Base-by-base conservation (phyloP, 768 basidiomycete species). In the Strobilomyces dryophilus region DNA sequence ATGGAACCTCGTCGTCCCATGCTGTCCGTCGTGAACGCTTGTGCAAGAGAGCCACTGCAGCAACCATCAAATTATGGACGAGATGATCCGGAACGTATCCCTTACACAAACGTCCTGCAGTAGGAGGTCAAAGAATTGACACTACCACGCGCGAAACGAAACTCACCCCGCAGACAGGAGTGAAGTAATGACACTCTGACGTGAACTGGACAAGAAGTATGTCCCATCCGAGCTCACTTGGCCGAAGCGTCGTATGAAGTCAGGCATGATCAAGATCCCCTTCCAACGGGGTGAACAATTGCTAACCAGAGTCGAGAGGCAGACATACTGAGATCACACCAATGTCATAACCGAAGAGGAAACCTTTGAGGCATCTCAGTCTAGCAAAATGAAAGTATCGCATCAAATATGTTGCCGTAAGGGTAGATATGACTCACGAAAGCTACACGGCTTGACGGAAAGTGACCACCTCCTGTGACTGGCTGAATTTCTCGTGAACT, bases 11-110 rank as follows among this genome's bases (percentile, higher is more conserved):
- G 46, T 44, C 57, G 56, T 4, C 57, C 56, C 56, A 58, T 58
- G 27, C 57, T 58, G 21, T 58, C 56, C 10, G 56, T 58, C 4
- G 56, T 58, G 35, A 58, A 58, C 12, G 87, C 83, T 58, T 87
- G 86, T 0, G 67, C 81, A 21, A 88, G 69, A 10, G 87, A 83
- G 34, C 85, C 86, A 26, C 79, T 80, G 17, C 7, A 34, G 21
- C 21, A 15, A 47, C 4, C 8, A 7, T 54, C 34, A 60, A 55
- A 34, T 8, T 24, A 26, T 1, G 31, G 39, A 48, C 18, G 21
- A 27, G 10, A n/a, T 14, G 11, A 29, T 26, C 2, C 6, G 1
- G 0, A 9, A 24, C 3, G 17, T 1, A 32, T 27, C 9, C 20
- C 51, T 61, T 52, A 55, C 54, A 53, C 51, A 8, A 61, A 61